phyloP scores from a whole-genome alignment of 805 yeast genomes.

The Ogataea sp. region DNA sequence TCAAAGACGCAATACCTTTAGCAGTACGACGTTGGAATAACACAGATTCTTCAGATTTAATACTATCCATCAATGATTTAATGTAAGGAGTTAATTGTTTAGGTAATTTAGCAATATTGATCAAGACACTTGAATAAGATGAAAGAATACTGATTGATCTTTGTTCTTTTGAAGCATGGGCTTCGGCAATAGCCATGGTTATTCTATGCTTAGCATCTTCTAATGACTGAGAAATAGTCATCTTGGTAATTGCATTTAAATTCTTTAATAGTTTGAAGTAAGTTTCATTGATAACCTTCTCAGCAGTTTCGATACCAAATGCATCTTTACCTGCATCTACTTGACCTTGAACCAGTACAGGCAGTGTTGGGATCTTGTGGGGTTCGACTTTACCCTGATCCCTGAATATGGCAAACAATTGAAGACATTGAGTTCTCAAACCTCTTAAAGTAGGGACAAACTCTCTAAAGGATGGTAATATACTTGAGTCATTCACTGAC shows the following conservation, averaged over 20 bases:
- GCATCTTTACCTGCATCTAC: constrained; percentile 92
- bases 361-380: constrained; percentile 68
- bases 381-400: constrained; percentile 69
- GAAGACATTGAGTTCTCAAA: constrained; percentile 80
- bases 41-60: constrained; percentile 64
- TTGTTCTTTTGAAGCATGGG: constrained; percentile 40
- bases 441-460: constrained; percentile 80
- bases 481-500: constrained; percentile 33
- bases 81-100: constrained; percentile 83
- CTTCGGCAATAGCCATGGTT: constrained; percentile 56
- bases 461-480: constrained; percentile 63
- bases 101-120: constrained; percentile 64
- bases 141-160: constrained; percentile 60
- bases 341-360: constrained; percentile 91
- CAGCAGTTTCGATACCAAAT: constrained; percentile 73
- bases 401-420: constrained; percentile 68
- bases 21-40: constrained; percentile 70
- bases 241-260: constrained; percentile 61
- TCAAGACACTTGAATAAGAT: constrained; percentile 66
- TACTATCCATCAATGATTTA: constrained; percentile 84
- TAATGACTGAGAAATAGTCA: constrained; percentile 61
- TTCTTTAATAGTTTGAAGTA: constrained; percentile 57
- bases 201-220: constrained; percentile 75
- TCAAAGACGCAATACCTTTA: constrained; percentile 53
- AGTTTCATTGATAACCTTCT: constrained; percentile 52